Evolutionary conservation across 2,329 filamentous ascomycete species (phyloP), one percentile per base, ranked within the genome.

Genomic region (Alternaria consortialis): DNA sequence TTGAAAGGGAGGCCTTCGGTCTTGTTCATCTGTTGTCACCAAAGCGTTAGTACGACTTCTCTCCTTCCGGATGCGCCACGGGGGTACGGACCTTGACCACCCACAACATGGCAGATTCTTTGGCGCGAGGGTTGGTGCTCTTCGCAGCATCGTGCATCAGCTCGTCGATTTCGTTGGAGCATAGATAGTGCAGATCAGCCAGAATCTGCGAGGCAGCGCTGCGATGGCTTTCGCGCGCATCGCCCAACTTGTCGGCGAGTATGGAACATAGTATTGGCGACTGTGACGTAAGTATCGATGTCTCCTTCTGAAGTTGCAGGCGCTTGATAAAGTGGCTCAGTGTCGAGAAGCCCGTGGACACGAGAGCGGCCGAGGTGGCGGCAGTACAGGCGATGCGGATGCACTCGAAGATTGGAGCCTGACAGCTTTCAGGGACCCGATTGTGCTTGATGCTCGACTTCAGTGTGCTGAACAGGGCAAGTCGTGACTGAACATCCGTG

Each of bases 381-480:
- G 92, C 91, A 55, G 85, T 83, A 67, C 94, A 90, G 62, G 92
- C 91, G 54, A 88, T 82, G 65, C 90, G 90, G 72, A 96, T 84
- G 65, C 90, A 91, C 63, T 97, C 93, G 80, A 97, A 96, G 65
- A 97, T 87, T 59, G 87, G 84, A 27, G 87, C 81, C 70, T 96
- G 86, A 71, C 86, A 86, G 56, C 81, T 80, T 67, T 96, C 92
- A 62, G 93, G 92, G 46, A 97, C 92, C 82, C 93, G 93, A 77
- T 91, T 90, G 79, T 97, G 93, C 80, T 97, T 97, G 84, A 97
- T 97, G 77, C 89, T 87, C 43, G 91, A 93, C 81, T 97, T 97
- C 80, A 94, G 84, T 72, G 83, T 85, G 61, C 88, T 91, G 70
- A 97, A 87, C 55, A 87, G 86, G 20, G 53, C 42, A 20, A 63